These are phyloP conservation scores for Daldinia eschscholtzii DNA, from an alignment of 2,329 filamentous ascomycete species.

Conservation along the genomic window DNA sequence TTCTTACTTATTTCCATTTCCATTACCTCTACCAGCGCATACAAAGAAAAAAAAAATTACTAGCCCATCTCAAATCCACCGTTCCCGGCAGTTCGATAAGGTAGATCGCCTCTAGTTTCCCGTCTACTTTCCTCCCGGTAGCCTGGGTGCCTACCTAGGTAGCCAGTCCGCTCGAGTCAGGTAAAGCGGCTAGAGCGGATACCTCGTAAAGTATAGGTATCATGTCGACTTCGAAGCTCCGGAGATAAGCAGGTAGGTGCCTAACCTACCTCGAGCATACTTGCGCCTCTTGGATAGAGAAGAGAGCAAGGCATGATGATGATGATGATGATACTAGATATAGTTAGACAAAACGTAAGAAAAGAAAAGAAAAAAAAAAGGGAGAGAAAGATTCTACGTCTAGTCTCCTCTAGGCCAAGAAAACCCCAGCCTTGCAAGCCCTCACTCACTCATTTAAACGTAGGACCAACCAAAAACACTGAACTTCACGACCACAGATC, in stretches of 20 bases:
- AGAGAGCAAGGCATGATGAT: neutral
- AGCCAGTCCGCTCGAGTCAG: too few relatives aligned
- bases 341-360: neutral
- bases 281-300: neutral
- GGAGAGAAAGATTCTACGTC: neutral
- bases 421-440: conserved; percentile 1
- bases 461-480: neutral
- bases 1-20: too few relatives aligned
- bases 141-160: too few relatives aligned
- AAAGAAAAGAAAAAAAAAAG: too few relatives aligned
- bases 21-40: neutral
- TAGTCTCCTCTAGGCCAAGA: neutral
- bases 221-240: too few relatives aligned
- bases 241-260: too few relatives aligned
- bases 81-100: neutral
- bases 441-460: neutral
- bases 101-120: too few relatives aligned
- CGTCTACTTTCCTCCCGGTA: too few relatives aligned
- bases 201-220: too few relatives aligned
- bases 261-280: neutral
- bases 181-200: too few relatives aligned
- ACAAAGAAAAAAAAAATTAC: too few relatives aligned
- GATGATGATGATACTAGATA: too few relatives aligned
- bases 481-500: neutral
- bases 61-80: neutral